Evolutionary conservation across 495 filamentous ascomycete species (phyloP), one percentile per base, ranked within the genome.

Genomic region (Penicillium silybi): DNA sequence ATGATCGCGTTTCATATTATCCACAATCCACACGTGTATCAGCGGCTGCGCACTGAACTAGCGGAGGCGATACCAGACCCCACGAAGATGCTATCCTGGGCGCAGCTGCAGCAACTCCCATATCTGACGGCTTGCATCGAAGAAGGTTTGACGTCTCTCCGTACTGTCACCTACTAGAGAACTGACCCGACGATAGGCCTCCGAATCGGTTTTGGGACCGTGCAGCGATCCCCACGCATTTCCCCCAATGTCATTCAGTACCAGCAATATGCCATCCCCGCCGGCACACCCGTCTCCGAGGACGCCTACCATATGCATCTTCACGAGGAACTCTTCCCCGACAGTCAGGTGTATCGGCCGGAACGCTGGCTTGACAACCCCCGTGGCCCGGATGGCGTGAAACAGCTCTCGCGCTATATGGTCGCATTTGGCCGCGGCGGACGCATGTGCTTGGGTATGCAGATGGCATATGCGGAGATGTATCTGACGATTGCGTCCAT

Each of bases 401-500:
- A 41, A 4, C n/a, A 19, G 16, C 39, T 41, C 16, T 4, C 8
- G 6, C 15, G 16, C 8, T 41, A 41, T 42, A 48, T 70, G 17
- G 59, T 64, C 11, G 44, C 55, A 9, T 75, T 74, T 48, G 58
- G 64, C 1, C 53, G 52, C 8, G 72, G 72, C 0, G 55, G 55
- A 4, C 57, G 71, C 15, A 50, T 41, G n/a, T 73, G 70, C 53
- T 44, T 74, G 6, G 70, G 70, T 0, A 68, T 71, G 40, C 65
- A 71, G 17, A 54, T 83, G 15, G 79, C 73, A 0, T 67, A 70
- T 42, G 67, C 65, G 10, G 77, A 82, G 51, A 59, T 81, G 39
- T 70, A 73, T 44, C 61, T 75, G 22, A 62, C 56, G 3, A n/a
- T 81, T 1, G 69, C 72, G 34, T 70, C 56, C 10, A 41, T 82